These are phyloP conservation scores for Acanthamoeba rhysodes DNA, from an alignment of 208 protist species.

Conservation along the genomic window DNA sequence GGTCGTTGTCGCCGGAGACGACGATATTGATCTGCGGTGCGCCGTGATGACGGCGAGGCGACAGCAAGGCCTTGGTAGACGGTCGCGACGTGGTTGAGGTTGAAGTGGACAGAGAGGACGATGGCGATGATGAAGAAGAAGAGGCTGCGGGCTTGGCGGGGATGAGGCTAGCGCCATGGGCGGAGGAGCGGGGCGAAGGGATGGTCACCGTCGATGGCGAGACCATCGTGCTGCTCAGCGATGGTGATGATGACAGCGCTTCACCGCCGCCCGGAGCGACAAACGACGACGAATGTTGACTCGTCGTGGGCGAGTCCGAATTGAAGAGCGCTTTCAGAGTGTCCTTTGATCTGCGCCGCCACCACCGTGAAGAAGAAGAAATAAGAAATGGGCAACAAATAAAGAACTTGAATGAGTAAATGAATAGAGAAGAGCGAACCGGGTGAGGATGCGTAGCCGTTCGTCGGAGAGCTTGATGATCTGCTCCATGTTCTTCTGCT, in stretches of 20 bases:
- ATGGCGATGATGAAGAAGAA: background rate
- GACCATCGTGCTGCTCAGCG: background rate
- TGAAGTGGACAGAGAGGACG: background rate
- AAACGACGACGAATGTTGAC: background rate
- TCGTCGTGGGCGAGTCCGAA: background rate
- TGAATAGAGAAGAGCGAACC: background rate
- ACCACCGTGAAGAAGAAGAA: background rate
- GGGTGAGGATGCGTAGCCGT: constrained; percentile 24
- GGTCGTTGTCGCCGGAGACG: background rate
- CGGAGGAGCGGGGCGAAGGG: background rate
- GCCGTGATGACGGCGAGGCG: background rate
- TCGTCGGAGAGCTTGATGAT: constrained; percentile 57
- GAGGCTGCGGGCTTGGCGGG: no score
- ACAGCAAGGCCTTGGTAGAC: no score
- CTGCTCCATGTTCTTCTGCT: constrained; percentile 62
- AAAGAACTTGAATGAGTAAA: background rate
- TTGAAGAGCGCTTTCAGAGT: constrained; percentile 1
- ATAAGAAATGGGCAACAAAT: background rate
- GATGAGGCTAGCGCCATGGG: background rate
- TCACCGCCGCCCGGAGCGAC: background rate
- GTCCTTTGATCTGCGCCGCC: constrained; percentile 15
- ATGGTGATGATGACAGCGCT: background rate
- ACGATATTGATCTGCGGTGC: background rate
- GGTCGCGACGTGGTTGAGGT: background rate
- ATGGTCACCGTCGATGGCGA: background rate